Base-by-base conservation (phyloP, 2,329 filamentous ascomycete species). In the Knufia petricola region DNA sequence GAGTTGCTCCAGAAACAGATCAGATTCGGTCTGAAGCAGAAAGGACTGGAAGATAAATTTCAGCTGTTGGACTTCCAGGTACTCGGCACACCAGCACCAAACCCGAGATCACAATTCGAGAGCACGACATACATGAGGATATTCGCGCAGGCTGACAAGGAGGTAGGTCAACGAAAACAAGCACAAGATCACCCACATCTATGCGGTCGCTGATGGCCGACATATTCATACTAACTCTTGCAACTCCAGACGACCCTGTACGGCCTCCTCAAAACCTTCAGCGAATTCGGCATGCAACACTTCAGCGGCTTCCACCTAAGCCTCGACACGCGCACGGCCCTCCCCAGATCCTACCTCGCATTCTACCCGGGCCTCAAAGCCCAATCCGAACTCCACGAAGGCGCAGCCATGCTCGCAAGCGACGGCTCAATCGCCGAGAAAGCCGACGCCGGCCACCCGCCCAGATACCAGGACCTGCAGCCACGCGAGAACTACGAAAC, bases 31-130 rank as follows among this genome's bases (percentile, higher is more conserved):
- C 61, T 77, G 12, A 57, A 66, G n/a, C 60, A 68, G 23, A 64
- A 63, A 1, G 60, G 52, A 6, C 46, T 66, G 3, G 49, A 63
- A 20, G 61, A 69, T 17, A 61, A 68, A 28, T 66, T 76, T 38
- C 69, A 76, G 47, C 59, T 73, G 2, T 62, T 78, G n/a, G 73
- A 77, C 31, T 77, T 78, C 45, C 74, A 77, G 57, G 59, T 69
- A n/a, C 40, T 70, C 6, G 69, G 68, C 13, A 61, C 64, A 0
- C 64, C 69, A 3, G 59, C 58, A 12, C 17, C 55, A 7, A 67
- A 73, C 32, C 69, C 71, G 2, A 46, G 53, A 1, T 63, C 57
- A 4, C 70, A 74, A 54, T 56, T 66, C 4, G 56, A 62, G 2
- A 66, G 68, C 34, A 74, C 70, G 2, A 71, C 68, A 2, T 71